Base-by-base conservation (phyloP, 2,329 filamentous ascomycete species). In the Exophiala viscosa region DNA sequence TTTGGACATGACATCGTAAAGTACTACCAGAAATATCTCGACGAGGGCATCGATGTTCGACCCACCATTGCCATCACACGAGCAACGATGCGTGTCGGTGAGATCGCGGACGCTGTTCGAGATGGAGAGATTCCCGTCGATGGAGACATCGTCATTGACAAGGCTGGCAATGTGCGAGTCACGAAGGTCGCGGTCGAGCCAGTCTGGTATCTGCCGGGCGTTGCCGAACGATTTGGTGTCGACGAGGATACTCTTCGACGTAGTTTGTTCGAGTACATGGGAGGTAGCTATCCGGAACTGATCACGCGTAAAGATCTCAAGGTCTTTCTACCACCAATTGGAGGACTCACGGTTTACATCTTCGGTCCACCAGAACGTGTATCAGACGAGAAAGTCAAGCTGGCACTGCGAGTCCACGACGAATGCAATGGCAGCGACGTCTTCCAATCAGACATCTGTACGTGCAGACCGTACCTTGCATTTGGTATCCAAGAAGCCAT, bases 151-250 rank as follows among this genome's bases (percentile, higher is more conserved):
- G 92, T 90, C 65, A 70, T 97, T 47, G 96, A 96, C 65, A 78
- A 83, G n/a, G 73, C 75, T 2, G 93, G 93, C 50, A 93, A 97
- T 68, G 77, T 97, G 34, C 87, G 87, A 31, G 93, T 97, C 4
- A 97, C 93, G 42, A 99, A 99, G 69, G 89, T 97, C 59, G 93
- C 93, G 3, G 93, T 96, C 15, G 93, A 99, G 70, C 93, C 93
- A 18, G 92, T 88, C 11, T 92, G 88, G 88, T 92, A 90, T 73
- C 76, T 92, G 8, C 88, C 88, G 1, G 88, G 88, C 2, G 87
- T 97, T 23, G 93, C 93, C 20, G 88, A 95, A 67, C 80, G 93
- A 64, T 99, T 99, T 67, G 90, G 90, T 33, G 96, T 96, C 63
- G 90, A 96, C 57, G 93, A 99, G 74, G 88, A 86, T 8, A 86